Base-by-base conservation (phyloP, 83 land plant genomes). In the Picea mariana region DNA sequence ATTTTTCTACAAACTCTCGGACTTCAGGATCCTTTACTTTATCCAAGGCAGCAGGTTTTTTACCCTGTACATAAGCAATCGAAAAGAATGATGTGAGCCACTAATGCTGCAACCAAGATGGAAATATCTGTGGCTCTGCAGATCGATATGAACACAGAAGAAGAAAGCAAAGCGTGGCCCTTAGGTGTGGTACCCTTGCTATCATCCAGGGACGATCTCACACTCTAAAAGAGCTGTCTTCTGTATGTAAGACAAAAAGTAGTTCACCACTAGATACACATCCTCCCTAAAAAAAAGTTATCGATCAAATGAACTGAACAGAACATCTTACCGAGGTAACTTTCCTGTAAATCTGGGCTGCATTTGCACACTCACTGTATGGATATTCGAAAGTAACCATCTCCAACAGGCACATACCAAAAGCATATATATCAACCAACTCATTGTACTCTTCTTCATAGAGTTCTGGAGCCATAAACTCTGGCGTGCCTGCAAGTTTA, bases 381-480 rank as follows among this genome's bases (percentile, higher is more conserved):
- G 99, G 99, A 68, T 94, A 96, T 81, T 96, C 99, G 81, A 93
- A 91, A 38, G 99, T 96, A 84, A 96, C 93, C 89, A 96, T 87
- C 91, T 96, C 99, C 82, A 96, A 81, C 62, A 96, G 80, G 84
- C 99, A 96, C 97, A 96, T 94, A 26, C 99, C 99, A 88, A 96
- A 96, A 20, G 99, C 94, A 89, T 96, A 96, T 20, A 96, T 93
- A 61, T 96, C 99, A 26, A 96, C 99, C 55, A 96, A 90, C 87
- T 96, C 99, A 87, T 96, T 92, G 81, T 96, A 96, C 75, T 95
- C 93, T 83, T 95, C 98, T 86, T 93, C 96, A 84, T 96, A 96
- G 3, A 96, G 91, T 88, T 96, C 98, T 6, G 98, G 98, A 47
- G 98, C 98, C 98, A 95, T 95, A 88, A 92, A 95, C 83, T 95